These are phyloP conservation scores for Sordariomycetes sp. DNA, from an alignment of 2,329 filamentous ascomycete species.

Conservation along the genomic window DNA sequence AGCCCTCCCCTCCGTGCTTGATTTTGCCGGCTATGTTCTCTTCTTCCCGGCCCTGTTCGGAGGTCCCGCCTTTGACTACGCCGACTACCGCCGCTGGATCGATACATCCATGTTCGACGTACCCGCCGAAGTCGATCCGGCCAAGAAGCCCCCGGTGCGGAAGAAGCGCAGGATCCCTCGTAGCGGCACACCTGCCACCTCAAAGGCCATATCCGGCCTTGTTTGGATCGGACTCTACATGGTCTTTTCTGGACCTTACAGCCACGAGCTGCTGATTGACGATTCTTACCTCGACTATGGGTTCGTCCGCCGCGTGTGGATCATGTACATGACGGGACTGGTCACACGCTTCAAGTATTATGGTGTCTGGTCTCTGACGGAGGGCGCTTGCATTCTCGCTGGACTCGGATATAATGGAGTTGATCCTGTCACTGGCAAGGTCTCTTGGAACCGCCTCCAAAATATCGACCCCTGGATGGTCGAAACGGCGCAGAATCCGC, in stretches of 20 bases:
- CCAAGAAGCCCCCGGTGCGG: constrained; percentile 75
- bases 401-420: constrained; percentile 93
- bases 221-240: constrained; percentile 75
- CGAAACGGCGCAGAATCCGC: constrained; percentile 87
- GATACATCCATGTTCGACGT: constrained; percentile 92
- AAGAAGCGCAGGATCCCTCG: constrained; percentile 89
- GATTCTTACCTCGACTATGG: constrained; percentile 57
- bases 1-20: constrained; percentile 64
- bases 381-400: constrained; percentile 88
- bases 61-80: constrained; percentile 89
- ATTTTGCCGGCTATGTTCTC: constrained; percentile 84
- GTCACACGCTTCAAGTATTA: constrained; percentile 89
- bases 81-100: constrained; percentile 86
- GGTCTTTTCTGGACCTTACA: constrained; percentile 60
- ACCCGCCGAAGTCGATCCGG: constrained; percentile 69
- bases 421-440: constrained; percentile 73
- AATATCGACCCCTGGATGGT: constrained; percentile 84
- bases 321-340: constrained; percentile 76
- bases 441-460: constrained; percentile 78
- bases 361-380: constrained; percentile 86
- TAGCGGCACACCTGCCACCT: constrained; percentile 74
- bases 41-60: constrained; percentile 91
- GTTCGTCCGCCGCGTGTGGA: constrained; percentile 65
- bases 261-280: constrained; percentile 52
- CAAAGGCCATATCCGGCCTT: constrained; percentile 66